A percentile compares a stretch with the other conserved stretches of the same genome.
phyloP scores from a whole-genome alignment of 169 alveolate species.

The Babesia sp. region DNA sequence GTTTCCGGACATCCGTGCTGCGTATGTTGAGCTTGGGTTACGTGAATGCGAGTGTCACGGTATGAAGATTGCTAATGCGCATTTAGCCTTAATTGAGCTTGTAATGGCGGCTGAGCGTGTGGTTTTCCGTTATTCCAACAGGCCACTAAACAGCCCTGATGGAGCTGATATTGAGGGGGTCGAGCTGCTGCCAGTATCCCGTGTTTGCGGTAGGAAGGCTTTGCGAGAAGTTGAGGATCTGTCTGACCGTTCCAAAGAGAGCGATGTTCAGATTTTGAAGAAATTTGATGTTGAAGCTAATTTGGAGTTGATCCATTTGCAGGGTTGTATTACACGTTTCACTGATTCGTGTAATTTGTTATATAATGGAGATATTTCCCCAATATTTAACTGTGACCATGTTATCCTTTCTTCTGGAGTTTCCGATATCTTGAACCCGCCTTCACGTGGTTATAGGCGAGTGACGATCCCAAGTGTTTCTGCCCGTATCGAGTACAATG shows the following conservation, averaged over 20 bases:
- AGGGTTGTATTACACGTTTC: not conserved
- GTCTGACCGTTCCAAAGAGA: not conserved
- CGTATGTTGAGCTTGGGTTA: not conserved
- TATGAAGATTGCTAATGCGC: not conserved
- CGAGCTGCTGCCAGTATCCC: not conserved
- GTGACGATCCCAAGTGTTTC: not conserved
- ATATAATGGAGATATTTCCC: not conserved
- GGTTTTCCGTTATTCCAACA: not conserved
- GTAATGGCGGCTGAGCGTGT: constrained; percentile 2
- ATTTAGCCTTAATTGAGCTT: constrained; percentile 1
- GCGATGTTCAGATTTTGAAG: not conserved
- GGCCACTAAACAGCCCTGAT: not conserved
- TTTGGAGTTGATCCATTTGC: no score
- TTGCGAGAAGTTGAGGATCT: not conserved
- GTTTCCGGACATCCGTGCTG: not conserved
- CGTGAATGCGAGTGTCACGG: constrained; percentile 1
- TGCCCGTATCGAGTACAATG: not conserved
- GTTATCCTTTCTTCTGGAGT: not conserved
- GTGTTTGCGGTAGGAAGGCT: not conserved
- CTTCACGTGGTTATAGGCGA: constrained; percentile 1
- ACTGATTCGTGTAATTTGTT: not conserved
- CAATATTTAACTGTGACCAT: constrained; percentile 1
- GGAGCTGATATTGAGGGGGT: not conserved
- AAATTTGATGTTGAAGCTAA: no score
- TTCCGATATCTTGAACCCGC: not conserved